Evolutionary conservation across 257 asterid species (phyloP), one percentile per base, ranked within the genome.

Genomic region (Jasminum sambac): DNA sequence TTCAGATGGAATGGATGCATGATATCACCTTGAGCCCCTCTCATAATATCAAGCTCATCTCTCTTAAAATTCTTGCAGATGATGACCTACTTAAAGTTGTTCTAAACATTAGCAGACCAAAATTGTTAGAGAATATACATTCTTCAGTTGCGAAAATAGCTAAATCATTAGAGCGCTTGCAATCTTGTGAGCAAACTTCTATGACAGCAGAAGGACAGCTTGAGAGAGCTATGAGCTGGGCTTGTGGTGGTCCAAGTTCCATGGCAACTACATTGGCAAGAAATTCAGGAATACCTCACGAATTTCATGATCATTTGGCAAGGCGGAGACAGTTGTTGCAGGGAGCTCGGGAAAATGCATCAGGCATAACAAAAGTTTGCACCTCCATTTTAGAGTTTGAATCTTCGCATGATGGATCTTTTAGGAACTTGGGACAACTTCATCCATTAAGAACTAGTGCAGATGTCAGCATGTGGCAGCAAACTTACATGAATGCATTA

Each of bases 211-310:
- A 95, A 87, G 92, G 93, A 74, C 97, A 95, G 87, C 97, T 95
- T 76, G 98, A 95, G 89, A 86, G 99, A 84, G 99, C 99, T 62
- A 89, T 95, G 99, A 82, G 88, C 85, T 95, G 99, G 99, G 99
- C 99, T 74, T 95, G 99, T 82, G 98, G 96, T 74, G 90, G 96
- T 60, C 87, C 96, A 58, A 86, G 84, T 83, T 81, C 97, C 73
- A 78, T 77, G 73, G 65, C 95, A 74, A 86, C 69, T 83, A 73
- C 74, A 65, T 76, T 81, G 75, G 80, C 85, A 38, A 83, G 90
- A 83, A 88, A 81, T 88, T 67, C 94, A 66, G 96, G 99, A 77
- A 83, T 95, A 79, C 98, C 99, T 58, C 78, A 80, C 44, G 97
- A 91, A 74, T 95, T 91, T 71, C 96, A 91, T 69, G 90, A 89